These are phyloP conservation scores for Pseudoscleropodium purum DNA, from an alignment of 225 moss, liverwort and hornwort genomes.

Conservation along the genomic window DNA sequence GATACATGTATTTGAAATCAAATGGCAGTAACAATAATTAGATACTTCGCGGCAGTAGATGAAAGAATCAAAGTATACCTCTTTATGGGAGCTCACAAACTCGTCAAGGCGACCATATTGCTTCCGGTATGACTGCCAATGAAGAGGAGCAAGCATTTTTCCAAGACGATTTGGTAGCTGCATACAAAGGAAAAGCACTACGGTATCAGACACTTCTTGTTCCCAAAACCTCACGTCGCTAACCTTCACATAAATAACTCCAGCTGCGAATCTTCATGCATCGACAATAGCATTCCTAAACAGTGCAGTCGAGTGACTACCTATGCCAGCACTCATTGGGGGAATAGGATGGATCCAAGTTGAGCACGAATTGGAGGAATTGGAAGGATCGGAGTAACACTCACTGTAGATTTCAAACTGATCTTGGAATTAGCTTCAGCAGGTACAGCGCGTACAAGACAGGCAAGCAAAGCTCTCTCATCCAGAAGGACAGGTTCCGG, in stretches of 20 bases:
- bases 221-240: not conserved
- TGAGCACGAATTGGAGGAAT: not conserved
- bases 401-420: conserved; percentile 82
- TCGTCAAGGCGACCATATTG: conserved; percentile 94
- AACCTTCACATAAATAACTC: not conserved
- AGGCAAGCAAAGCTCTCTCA: conserved; percentile 77
- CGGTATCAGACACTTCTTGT: not conserved
- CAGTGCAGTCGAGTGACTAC: not conserved
- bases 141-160: conserved; percentile 92
- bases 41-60: not conserved
- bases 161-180: conserved; percentile 96
- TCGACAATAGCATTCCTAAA: not conserved
- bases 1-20: not conserved
- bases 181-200: not conserved
- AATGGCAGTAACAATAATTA: not conserved
- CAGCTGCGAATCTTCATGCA: not conserved
- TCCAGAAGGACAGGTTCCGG: conserved; percentile 68
- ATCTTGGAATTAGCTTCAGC: conserved; percentile 73
- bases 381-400: not conserved
- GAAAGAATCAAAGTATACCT: conserved; percentile 27
- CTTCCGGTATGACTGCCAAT: conserved; percentile 92
- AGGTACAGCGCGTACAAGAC: conserved; percentile 68
- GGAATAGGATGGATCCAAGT: not conserved
- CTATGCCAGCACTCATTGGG: not conserved
- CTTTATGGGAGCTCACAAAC: conserved; percentile 79